phyloP scores from a whole-genome alignment of 129 eudicot species.

The Flaveria trinervia region DNA sequence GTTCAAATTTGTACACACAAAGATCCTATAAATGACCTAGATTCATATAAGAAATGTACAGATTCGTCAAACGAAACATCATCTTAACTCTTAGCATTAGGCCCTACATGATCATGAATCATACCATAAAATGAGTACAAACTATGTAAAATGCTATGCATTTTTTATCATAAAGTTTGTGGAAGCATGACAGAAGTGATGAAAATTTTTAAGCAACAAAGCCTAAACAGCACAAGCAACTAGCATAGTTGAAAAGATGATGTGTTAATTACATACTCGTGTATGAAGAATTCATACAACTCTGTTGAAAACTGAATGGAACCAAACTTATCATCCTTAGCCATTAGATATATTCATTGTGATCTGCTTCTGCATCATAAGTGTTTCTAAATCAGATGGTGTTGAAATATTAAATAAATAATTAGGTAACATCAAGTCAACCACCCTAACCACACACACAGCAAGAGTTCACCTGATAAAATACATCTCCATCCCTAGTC shows the following conservation, averaged over 20 bases:
- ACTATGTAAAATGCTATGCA: no score
- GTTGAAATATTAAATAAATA: background rate
- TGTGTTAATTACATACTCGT: conserved; percentile 37
- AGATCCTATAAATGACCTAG: no score
- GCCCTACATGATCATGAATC: no score
- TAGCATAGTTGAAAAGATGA: conserved; percentile 10
- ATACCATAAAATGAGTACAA: no score
- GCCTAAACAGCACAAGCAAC: conserved; percentile 20
- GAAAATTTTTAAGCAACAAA: no score
- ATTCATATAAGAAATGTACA: no score
- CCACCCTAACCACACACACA: conserved; percentile 2
- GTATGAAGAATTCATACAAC: conserved; percentile 30
- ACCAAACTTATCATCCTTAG: conserved; percentile 18
- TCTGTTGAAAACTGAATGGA: conserved; percentile 19
- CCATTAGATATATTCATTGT: conserved; percentile 20
- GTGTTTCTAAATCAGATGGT: conserved; percentile 14
- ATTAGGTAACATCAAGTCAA: background rate
- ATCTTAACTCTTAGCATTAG: no score
- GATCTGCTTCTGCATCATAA: conserved; percentile 29
- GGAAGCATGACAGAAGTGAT: no score
- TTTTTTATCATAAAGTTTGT: no score
- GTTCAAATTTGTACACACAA: no score
- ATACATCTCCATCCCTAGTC: background rate
- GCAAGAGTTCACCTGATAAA: conserved; percentile 27
- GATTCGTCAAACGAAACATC: no score